A percentile compares a stretch with the other conserved stretches of the same genome.
Evolutionary conservation across 1,284 basidiomycete genomes (phyloP).

Genomic region (Ceratobasidium sp.): DNA sequence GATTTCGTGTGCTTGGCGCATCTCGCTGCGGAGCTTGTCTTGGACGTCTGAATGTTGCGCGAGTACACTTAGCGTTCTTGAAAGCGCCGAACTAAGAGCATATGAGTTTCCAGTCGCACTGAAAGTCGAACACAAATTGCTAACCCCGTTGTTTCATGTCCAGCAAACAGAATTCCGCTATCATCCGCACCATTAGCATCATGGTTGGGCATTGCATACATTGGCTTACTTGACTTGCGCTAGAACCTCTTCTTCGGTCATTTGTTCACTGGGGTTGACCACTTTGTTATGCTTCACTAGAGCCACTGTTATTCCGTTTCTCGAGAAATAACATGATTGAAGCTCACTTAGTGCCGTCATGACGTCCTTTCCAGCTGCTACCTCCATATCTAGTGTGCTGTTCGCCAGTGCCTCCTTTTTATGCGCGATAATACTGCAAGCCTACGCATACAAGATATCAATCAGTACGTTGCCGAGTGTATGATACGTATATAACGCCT

Average conservation of each 20-base stretch:
- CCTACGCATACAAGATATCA: not conserved
- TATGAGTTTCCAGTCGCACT: not conserved
- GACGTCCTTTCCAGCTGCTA: slow-evolving; percentile 2
- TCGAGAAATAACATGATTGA: not conserved
- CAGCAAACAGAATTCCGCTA: slow-evolving; percentile 41
- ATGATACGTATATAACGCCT: not conserved
- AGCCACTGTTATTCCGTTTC: not conserved
- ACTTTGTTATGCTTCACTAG: not conserved
- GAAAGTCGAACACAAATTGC: not conserved
- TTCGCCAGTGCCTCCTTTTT: not conserved
- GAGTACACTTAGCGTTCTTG: slow-evolving; percentile 55
- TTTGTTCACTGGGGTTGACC: slow-evolving; percentile 39
- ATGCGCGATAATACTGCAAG: not conserved
- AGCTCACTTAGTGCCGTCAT: slow-evolving; percentile 16
- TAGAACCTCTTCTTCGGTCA: slow-evolving; percentile 43
- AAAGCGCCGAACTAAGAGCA: slow-evolving; percentile 50
- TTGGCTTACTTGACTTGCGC: slow-evolving; percentile 19
- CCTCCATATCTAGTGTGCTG: not conserved
- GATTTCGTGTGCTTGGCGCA: slow-evolving; percentile 47
- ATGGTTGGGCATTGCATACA: not conserved
- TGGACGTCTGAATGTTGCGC: slow-evolving; percentile 56
- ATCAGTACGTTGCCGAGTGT: not conserved
- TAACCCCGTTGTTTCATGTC: slow-evolving; percentile 44
- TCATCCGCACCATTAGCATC: not conserved
- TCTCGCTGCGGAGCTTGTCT: slow-evolving; percentile 61